Evolutionary conservation across 768 basidiomycete genomes (phyloP).

Genomic region (Tulasnella sp.): DNA sequence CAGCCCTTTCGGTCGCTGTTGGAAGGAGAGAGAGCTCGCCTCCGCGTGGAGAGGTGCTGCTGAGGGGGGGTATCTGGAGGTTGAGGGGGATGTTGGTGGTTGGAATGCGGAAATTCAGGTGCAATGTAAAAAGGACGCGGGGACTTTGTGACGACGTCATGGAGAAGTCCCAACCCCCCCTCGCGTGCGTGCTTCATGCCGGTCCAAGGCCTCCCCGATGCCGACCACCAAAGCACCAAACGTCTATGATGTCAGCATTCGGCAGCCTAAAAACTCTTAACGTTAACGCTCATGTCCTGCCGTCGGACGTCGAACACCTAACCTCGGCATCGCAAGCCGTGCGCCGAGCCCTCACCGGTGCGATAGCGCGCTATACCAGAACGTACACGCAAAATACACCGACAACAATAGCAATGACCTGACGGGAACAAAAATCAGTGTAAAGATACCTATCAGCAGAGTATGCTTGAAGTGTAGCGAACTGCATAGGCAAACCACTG

Average conservation of each 20-base stretch:
- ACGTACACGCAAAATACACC: too few species aligned
- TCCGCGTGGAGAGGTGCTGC: not conserved
- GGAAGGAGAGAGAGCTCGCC: not conserved
- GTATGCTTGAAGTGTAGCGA: too few species aligned
- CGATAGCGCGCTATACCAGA: too few species aligned
- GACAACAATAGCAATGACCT: too few species aligned
- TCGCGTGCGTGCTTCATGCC: not conserved
- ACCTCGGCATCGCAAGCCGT: too few species aligned
- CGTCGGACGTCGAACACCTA: too few species aligned
- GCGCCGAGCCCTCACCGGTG: too few species aligned
- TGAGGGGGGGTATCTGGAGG: not conserved
- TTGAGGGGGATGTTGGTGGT: not conserved
- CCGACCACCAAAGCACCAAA: not conserved
- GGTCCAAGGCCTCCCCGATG: not conserved
- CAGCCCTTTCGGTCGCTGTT: not conserved
- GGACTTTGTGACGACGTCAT: conserved; percentile 11
- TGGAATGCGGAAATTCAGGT: not conserved
- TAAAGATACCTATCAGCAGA: too few species aligned
- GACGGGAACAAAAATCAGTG: too few species aligned
- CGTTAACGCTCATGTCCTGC: too few species aligned
- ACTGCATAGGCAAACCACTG: too few species aligned
- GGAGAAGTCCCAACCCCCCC: not conserved
- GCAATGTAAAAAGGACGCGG: conserved; percentile 2
- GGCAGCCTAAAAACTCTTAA: too few species aligned
- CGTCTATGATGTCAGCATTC: not conserved